Evolutionary conservation across 306 rosid genomes (phyloP), one percentile per base, ranked within the genome.

Genomic region (Malus domestica): DNA sequence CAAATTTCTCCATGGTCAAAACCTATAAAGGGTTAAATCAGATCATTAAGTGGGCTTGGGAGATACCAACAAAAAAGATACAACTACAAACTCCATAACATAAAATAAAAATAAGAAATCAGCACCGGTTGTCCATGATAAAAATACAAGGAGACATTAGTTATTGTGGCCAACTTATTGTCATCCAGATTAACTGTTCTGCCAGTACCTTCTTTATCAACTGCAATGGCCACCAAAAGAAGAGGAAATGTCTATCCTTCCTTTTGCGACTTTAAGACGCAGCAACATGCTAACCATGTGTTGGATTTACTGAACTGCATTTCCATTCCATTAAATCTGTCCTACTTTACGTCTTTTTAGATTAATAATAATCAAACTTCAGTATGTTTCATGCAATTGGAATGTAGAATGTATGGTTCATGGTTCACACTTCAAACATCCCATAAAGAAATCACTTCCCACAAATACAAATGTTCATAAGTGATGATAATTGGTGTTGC

Each of bases 1-100:
- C 96, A 35, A 96, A 96, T 73, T 91, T 87, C 69, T 92, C 97
- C 91, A 96, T 85, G 49, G 97, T 90, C 73, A 96, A 81, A 85
- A 95, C 99, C 99, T 95, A 84, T 61, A 14, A 83, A 71, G 52
- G 68, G 38, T 52, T 67, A 79, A 79, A 71, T 76, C 76, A 86
- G 80, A 20, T 79, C 78, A 79, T 70, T 51, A 54, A 69, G 68
- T 29, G 42, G 63, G 80, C 73, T 69, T 51, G 29, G 54, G 57
- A 80, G 74, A 30, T 64, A 68, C 40, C 51, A 54, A 42, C 80
- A 74, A 74, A 63, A 25, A 77, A 1, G 38, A 33, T 49, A 79
- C 46, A 57, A 44, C 18, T 67, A 22, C 16, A 42, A 60, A 70
- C 72, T 67, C 49, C 73, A 77, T 45, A 61, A 51, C 49, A 46